A percentile compares a stretch with the other conserved stretches of the same genome.
Evolutionary conservation across 805 yeast species (phyloP).

Genomic region (Lipomyces sp.): DNA sequence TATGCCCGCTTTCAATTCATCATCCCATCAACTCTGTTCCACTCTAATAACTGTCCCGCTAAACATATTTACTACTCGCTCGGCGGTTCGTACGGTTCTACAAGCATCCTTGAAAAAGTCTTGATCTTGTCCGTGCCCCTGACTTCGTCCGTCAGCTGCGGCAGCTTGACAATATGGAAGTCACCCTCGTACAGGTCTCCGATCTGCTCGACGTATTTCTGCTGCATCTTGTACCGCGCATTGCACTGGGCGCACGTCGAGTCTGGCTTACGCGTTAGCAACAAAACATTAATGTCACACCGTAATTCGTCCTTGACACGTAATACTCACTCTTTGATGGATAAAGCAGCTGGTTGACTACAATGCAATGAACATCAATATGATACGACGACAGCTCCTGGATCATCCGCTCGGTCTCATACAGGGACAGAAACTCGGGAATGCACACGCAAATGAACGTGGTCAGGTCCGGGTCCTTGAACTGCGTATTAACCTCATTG

Average conservation of each 20-base stretch:
- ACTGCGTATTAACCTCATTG: conserved; percentile 87
- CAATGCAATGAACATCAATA: conserved; percentile 95
- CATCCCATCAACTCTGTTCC: too few species aligned
- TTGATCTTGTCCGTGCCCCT: conserved; percentile 88
- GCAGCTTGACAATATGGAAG: conserved; percentile 94
- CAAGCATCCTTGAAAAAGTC: conserved; percentile 78
- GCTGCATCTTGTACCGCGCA: conserved; percentile 94
- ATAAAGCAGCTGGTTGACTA: conserved; percentile 89
- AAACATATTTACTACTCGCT: background rate
- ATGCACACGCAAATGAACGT: conserved; percentile 94
- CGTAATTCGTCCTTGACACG: background rate
- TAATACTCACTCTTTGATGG: conserved; percentile 58
- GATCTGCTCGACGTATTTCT: conserved; percentile 92
- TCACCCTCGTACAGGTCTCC: conserved; percentile 89
- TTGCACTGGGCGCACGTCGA: conserved; percentile 85
- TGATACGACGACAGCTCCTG: conserved; percentile 94
- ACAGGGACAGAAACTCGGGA: conserved; percentile 91
- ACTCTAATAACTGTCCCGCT: too few species aligned
- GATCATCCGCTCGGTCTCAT: conserved; percentile 96
- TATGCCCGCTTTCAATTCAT: too few species aligned
- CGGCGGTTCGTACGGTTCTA: conserved; percentile 44
- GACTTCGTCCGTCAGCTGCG: conserved; percentile 91
- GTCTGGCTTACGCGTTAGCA: conserved; percentile 5
- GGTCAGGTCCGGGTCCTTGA: conserved; percentile 93
- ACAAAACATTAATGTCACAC: too few species aligned